Base-by-base conservation (phyloP, 306 rosid species). In the Abrus precatorius region DNA sequence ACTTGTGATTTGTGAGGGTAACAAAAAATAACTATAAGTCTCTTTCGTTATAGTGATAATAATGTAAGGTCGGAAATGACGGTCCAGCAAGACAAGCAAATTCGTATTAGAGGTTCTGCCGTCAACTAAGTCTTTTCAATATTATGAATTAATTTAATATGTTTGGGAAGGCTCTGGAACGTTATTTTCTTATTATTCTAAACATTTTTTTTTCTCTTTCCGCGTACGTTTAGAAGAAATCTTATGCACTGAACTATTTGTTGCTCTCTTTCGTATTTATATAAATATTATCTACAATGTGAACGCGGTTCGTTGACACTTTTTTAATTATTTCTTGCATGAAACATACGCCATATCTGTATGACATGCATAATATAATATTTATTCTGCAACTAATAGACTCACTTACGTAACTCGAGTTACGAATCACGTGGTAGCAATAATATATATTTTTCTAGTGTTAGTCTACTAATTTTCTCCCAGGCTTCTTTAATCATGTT, bases 361-460 rank as follows among this genome's bases (percentile, higher is more conserved):
- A 28, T 53, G 71, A 3, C 50, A 65, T 64, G 72, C 76, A 72
- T 38, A 38, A 52, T 40, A 52, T 32, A 76, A 38, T 76, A 43
- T 69, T 76, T 60, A 70, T 41, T 80, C 5, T 34, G 52, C 59
- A 47, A 55, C 36, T 54, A 61, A 69, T 34, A 47, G 11, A 27
- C 69, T 69, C 66, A 40, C 45, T 38, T 8, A 76, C 79, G 76
- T 82, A 84, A 70, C 53, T 72, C 14, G 57, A 76, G 12, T 72
- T 38, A 32, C 63, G 45, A 65, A 65, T 63, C 36, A 64, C 33
- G 63, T 75, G 14, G 32, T n/a, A 4, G 34, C 77, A 65, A 53
- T 62, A 61, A 20, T 60, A 45, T 10, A 27, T 60, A 47, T 62
- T 32, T 60, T 69, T 50, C 47, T 44, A 28, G 9, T 72, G 9